phyloP scores from a whole-genome alignment of 2,329 filamentous ascomycete genomes.

The Pyrenophora tritici-repentis region DNA sequence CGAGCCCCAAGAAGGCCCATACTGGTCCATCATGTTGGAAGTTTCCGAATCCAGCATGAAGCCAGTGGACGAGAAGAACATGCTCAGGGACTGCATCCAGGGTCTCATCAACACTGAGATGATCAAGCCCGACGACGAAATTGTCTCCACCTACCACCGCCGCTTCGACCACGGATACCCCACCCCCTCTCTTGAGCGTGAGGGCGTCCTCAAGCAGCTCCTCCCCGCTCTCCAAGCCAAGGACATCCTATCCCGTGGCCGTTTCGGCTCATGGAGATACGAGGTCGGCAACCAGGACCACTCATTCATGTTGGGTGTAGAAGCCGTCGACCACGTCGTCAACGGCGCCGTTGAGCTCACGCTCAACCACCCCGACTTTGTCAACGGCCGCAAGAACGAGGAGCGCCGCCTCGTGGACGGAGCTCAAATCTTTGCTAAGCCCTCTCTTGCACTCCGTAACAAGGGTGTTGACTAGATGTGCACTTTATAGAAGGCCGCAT shows the following conservation, averaged over 20 bases:
- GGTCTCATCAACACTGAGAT: slow-evolving; percentile 98
- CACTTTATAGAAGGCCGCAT: slow-evolving; percentile 2
- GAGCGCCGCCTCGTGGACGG: slow-evolving; percentile 67
- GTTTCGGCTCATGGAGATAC: slow-evolving; percentile 98
- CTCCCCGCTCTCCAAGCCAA: slow-evolving; percentile 89
- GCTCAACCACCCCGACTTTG: slow-evolving; percentile 95
- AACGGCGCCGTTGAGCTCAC: slow-evolving; percentile 89
- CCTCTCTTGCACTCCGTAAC: slow-evolving; percentile 34
- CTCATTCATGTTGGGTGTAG: slow-evolving; percentile 95
- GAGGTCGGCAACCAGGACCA: slow-evolving; percentile 97
- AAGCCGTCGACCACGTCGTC: slow-evolving; percentile 88
- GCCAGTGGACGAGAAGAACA: slow-evolving; percentile 82
- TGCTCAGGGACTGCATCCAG: slow-evolving; percentile 90
- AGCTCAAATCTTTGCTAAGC: slow-evolving; percentile 61
- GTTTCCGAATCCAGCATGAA: slow-evolving; percentile 96
- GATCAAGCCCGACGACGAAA: slow-evolving; percentile 88
- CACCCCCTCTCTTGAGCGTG: slow-evolving; percentile 91
- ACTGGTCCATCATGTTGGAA: slow-evolving; percentile 99
- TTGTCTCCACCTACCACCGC: slow-evolving; percentile 97
- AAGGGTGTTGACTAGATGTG: slow-evolving; percentile 26
- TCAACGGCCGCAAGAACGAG: slow-evolving; percentile 75
- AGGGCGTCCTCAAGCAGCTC: slow-evolving; percentile 89
- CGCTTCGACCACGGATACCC: slow-evolving; percentile 98
- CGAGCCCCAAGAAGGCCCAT: slow-evolving; percentile 82
- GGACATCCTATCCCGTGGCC: slow-evolving; percentile 93